Percentiles rank a stretch among this genome's conserved stretches.
These are phyloP conservation scores for Mortierella sp. DNA, from an alignment of 371 early-diverging fungal species.

Conservation along the genomic window DNA sequence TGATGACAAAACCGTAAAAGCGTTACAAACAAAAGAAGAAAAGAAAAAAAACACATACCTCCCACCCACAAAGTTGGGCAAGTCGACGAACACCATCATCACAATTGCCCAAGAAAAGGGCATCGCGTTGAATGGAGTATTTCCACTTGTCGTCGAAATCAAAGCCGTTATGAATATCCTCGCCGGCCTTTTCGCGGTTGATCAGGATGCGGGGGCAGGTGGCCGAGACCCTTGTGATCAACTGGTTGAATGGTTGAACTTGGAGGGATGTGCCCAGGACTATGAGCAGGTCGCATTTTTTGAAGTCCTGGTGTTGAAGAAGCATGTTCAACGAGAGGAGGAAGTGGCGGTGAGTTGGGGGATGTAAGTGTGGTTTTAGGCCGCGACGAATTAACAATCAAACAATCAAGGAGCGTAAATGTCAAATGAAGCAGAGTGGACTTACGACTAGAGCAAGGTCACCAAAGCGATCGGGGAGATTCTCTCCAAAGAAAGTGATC, in stretches of 20 bases:
- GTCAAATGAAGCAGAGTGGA: background rate
- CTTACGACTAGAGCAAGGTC: slow-evolving; percentile 61
- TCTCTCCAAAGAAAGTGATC: slow-evolving; percentile 96
- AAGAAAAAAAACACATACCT: slow-evolving; percentile 34
- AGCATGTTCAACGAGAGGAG: background rate
- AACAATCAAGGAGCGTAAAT: background rate
- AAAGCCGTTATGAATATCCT: slow-evolving; percentile 72
- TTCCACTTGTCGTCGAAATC: slow-evolving; percentile 81
- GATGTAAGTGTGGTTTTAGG: background rate
- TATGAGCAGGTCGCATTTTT: slow-evolving; percentile 84
- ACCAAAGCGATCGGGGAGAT: slow-evolving; percentile 85
- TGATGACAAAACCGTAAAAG: too few relatives aligned
- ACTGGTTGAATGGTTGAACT: slow-evolving; percentile 89
- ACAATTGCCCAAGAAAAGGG: slow-evolving; percentile 79
- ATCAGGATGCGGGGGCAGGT: slow-evolving; percentile 88
- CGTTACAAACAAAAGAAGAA: slow-evolving; percentile 7
- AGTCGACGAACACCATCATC: slow-evolving; percentile 77
- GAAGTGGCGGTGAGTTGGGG: background rate
- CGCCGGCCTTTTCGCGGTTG: slow-evolving; percentile 85
- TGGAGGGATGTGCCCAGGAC: slow-evolving; percentile 91
- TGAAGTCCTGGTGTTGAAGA: slow-evolving; percentile 66
- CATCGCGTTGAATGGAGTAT: slow-evolving; percentile 73
- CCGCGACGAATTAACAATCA: too few relatives aligned
- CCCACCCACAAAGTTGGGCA: slow-evolving; percentile 75
- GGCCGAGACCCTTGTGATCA: slow-evolving; percentile 75